Base-by-base conservation (phyloP, 2,329 filamentous ascomycete genomes). In the Colletotrichum magnum region DNA sequence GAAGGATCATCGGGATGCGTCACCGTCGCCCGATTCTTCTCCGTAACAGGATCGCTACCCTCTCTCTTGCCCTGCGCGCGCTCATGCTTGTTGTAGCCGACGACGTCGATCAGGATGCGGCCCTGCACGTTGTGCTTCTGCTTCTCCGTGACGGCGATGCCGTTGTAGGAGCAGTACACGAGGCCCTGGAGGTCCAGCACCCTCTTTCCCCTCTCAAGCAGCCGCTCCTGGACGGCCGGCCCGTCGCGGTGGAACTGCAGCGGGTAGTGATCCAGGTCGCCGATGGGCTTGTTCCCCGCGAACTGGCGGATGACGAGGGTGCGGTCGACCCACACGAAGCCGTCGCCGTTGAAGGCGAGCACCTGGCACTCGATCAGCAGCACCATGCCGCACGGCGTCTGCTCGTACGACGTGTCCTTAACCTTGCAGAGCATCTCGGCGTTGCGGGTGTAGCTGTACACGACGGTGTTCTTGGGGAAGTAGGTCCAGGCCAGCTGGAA, bases 401-500 rank as follows among this genome's bases (percentile, higher is more conserved):
- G 66, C 1, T 72, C 63, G 58, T 83, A 82, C 16, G 71, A 47
- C 2, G 80, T 79, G 39, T 75, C 74, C 6, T 78, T 73, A 2
- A 83, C 82, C 58, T 79, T 81, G 74, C 75, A 79, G 13, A 86
- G 76, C 43, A 82, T 76, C 70, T 85, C 82, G 32, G 80, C 78
- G 72, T 83, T 82, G 51, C 77, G 70, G 13, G 76, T 78, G 64
- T 75, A 79, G 67, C 76, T 80, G 71, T 84, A 83, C 50, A 84
- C 73, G 36, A 79, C 77, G 0, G 79, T 79, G 21, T 76, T 76
- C 12, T 76, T 77, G 9, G 83, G 81, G 72, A 85, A 85, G 47
- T 81, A 79, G 0, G 83, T 80, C 84, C 85, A 86, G 24, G 80
- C 81, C 0, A 79, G 76, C 39, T 78, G 76, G 73, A 80, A 85